phyloP scores from a whole-genome alignment of 1,284 basidiomycete genomes.

The Xanthoconium separans region DNA sequence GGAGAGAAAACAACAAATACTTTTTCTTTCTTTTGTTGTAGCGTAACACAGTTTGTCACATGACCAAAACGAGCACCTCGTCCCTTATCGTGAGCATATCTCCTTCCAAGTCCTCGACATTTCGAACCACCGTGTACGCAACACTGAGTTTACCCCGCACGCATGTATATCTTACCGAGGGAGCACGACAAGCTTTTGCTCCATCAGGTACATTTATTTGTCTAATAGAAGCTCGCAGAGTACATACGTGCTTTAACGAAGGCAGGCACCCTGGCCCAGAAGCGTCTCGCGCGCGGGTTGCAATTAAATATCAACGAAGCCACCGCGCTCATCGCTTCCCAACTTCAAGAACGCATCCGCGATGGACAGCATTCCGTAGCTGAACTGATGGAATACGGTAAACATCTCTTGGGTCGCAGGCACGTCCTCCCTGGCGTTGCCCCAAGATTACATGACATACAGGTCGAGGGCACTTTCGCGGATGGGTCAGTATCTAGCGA shows the following conservation, averaged over 20 bases:
- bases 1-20: neutral
- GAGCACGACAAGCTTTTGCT: conserved; percentile 53
- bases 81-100: conserved; percentile 10
- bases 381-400: conserved; percentile 91
- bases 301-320: conserved; percentile 88
- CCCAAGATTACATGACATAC: neutral
- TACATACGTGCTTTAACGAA: conserved; percentile 29
- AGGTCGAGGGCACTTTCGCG: neutral
- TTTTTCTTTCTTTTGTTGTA: neutral
- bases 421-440: neutral
- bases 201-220: conserved; percentile 42
- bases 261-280: conserved; percentile 88
- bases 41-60: conserved; percentile 5
- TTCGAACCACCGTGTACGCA: neutral
- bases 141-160: neutral
- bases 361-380: conserved; percentile 90
- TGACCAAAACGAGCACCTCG: conserved; percentile 6
- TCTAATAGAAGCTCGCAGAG: neutral
- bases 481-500: neutral
- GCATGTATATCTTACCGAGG: conserved; percentile 50
- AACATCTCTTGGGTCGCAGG: conserved; percentile 72
- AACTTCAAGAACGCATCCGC: conserved; percentile 93
- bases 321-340: conserved; percentile 85
- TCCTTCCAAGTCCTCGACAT: neutral
- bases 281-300: conserved; percentile 89